Conservation (phyloP, 768 basidiomycete species). For the Lactarius pseudohatsudake region DNA sequence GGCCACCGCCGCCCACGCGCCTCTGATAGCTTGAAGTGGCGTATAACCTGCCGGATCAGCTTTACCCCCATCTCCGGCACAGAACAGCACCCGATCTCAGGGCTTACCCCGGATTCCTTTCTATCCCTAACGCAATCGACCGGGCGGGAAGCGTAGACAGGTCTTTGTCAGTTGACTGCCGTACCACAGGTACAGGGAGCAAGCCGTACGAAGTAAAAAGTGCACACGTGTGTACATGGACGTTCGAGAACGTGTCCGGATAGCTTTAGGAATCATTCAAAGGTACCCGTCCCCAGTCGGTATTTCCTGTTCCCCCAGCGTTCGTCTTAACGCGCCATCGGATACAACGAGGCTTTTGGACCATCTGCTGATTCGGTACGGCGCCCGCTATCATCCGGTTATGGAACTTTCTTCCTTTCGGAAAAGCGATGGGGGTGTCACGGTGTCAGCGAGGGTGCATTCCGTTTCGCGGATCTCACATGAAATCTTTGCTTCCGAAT, state of each 20-base stretch:
- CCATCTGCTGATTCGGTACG: constrained; percentile 10
- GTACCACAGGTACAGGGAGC: neutral
- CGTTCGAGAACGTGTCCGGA: neutral
- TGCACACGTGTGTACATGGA: neutral
- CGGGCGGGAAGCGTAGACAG: neutral
- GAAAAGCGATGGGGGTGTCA: constrained; percentile 4
- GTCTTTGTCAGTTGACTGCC: neutral
- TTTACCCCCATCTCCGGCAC: constrained; percentile 1
- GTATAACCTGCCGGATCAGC: constrained; percentile 6
- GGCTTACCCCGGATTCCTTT: neutral
- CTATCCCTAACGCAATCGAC: neutral
- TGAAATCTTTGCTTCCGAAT: constrained; percentile 4
- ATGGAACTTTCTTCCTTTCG: constrained; percentile 1
- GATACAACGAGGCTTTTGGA: constrained; percentile 21
- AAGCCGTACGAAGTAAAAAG: neutral
- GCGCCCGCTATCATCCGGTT: neutral
- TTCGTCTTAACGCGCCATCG: constrained; percentile 9
- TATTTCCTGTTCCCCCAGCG: neutral
- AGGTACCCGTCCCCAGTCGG: neutral
- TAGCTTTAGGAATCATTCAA: neutral
- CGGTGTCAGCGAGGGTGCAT: neutral
- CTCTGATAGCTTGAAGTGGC: constrained; percentile 6
- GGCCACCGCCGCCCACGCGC: constrained; percentile 18
- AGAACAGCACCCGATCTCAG: neutral
- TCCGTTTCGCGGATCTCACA: constrained; percentile 14